phyloP scores from a whole-genome alignment of 1,139 yeast genomes.

The Protomyces arabidopsidicola region DNA sequence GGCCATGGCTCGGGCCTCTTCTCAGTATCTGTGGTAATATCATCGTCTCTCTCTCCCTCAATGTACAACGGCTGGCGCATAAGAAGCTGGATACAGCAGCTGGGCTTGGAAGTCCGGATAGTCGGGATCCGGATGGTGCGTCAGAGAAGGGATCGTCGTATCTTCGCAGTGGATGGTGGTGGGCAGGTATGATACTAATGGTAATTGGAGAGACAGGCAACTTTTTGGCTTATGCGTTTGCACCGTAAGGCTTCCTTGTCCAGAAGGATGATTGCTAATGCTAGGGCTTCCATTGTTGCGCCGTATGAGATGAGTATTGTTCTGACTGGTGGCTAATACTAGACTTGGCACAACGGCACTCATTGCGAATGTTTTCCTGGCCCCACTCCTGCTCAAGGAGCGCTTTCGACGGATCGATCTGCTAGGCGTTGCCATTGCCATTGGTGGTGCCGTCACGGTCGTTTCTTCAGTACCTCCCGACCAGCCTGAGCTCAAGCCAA shows the following conservation, averaged over 20 bases:
- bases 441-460: slow-evolving; percentile 44
- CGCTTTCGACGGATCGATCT: slow-evolving; percentile 39
- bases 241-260: slow-evolving; percentile 36
- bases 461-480: slow-evolving; percentile 37
- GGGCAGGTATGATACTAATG: slow-evolving; percentile 44
- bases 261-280: neutral
- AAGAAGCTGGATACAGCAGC: slow-evolving; percentile 31
- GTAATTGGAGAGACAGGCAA: slow-evolving; percentile 46
- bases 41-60: slow-evolving; percentile 41
- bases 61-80: slow-evolving; percentile 44
- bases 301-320: neutral
- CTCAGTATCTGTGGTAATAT: slow-evolving; percentile 42
- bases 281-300: slow-evolving; percentile 44
- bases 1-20: slow-evolving; percentile 37
- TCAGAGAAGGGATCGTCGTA: neutral
- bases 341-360: slow-evolving; percentile 49
- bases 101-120: neutral
- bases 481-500: slow-evolving; percentile 32
- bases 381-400: slow-evolving; percentile 46
- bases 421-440: slow-evolving; percentile 43
- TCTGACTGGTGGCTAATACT: neutral
- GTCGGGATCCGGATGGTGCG: neutral
- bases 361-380: slow-evolving; percentile 46
- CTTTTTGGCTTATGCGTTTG: slow-evolving; percentile 47
- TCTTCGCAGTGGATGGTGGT: slow-evolving; percentile 40